phyloP scores from a whole-genome alignment of 495 filamentous ascomycete species.

The Daldinia vernicosa region DNA sequence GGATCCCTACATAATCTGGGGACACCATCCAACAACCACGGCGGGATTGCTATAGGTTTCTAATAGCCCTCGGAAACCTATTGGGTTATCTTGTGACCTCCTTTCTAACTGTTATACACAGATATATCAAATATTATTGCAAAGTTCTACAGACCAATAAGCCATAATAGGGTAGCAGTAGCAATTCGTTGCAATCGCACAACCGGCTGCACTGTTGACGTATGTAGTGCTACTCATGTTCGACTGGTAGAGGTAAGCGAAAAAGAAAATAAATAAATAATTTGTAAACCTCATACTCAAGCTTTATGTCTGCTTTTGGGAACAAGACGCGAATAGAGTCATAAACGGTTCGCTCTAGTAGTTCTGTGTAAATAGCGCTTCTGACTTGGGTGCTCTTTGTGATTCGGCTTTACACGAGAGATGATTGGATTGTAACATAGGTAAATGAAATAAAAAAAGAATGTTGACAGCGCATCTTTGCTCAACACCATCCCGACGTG shows the following conservation, averaged over 20 bases:
- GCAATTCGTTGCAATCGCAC: slow-evolving; percentile 10
- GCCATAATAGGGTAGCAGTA: not conserved
- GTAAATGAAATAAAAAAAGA: slow-evolving; percentile 9
- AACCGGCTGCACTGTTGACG: slow-evolving; percentile 27
- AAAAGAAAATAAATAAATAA: slow-evolving; percentile 26
- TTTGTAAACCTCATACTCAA: not conserved
- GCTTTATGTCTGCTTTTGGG: not conserved
- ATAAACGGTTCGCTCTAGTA: not conserved
- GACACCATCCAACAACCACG: not conserved
- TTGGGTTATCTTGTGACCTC: not conserved
- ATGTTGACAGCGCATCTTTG: not conserved
- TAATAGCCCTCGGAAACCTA: not conserved
- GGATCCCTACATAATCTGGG: not conserved
- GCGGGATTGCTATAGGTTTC: not conserved
- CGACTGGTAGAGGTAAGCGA: slow-evolving; percentile 16
- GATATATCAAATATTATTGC: slow-evolving; percentile 4
- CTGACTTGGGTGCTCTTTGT: too few species aligned
- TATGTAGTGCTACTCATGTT: slow-evolving; percentile 28
- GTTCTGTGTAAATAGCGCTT: not conserved
- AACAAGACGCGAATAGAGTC: slow-evolving; percentile 2
- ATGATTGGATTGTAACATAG: slow-evolving; percentile 12
- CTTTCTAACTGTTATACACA: slow-evolving; percentile 11
- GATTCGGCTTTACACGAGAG: not conserved
- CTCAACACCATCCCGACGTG: slow-evolving; percentile 10
- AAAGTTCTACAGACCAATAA: slow-evolving; percentile 6